Evolutionary conservation across 441 rosid genomes (phyloP).

Genomic region (Erodium texanum): DNA sequence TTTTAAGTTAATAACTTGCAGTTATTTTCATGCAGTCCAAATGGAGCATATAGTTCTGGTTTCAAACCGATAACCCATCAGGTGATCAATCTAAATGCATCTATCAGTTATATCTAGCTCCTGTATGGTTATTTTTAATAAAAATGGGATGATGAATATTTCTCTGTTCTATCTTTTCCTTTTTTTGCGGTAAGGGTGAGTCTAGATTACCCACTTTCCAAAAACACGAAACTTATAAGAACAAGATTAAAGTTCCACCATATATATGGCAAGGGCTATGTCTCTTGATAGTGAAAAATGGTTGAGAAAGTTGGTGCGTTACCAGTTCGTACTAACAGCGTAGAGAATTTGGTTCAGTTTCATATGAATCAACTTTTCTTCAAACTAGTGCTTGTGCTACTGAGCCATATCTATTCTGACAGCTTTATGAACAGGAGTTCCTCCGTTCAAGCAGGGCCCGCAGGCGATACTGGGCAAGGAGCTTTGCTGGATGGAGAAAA

Average conservation of each 20-base stretch:
- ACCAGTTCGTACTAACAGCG: not conserved
- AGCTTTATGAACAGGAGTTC: slow-evolving; percentile 42
- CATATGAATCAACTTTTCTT: not conserved
- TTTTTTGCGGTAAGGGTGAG: not conserved
- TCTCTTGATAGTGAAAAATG: too few species aligned
- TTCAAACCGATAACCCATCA: slow-evolving; percentile 91
- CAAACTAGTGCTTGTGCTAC: not conserved
- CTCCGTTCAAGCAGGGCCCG: slow-evolving; percentile 54
- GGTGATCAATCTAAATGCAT: slow-evolving; percentile 70
- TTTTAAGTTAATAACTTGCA: not conserved
- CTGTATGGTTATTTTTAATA: slow-evolving; percentile 6
- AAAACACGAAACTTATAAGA: not conserved
- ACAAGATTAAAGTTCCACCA: not conserved
- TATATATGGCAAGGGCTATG: too few species aligned
- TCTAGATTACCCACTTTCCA: not conserved
- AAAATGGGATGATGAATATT: too few species aligned
- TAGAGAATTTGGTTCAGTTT: not conserved
- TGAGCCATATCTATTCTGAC: too few species aligned
- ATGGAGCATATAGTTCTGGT: slow-evolving; percentile 95
- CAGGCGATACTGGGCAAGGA: slow-evolving; percentile 88
- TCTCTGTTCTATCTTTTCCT: too few species aligned
- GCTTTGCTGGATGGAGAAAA: slow-evolving; percentile 90
- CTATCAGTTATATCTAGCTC: slow-evolving; percentile 23
- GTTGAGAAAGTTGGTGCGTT: not conserved
- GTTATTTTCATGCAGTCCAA: slow-evolving; percentile 49